phyloP scores from a whole-genome alignment of 139 green algal species.

The Tetratostichococcus sp. region DNA sequence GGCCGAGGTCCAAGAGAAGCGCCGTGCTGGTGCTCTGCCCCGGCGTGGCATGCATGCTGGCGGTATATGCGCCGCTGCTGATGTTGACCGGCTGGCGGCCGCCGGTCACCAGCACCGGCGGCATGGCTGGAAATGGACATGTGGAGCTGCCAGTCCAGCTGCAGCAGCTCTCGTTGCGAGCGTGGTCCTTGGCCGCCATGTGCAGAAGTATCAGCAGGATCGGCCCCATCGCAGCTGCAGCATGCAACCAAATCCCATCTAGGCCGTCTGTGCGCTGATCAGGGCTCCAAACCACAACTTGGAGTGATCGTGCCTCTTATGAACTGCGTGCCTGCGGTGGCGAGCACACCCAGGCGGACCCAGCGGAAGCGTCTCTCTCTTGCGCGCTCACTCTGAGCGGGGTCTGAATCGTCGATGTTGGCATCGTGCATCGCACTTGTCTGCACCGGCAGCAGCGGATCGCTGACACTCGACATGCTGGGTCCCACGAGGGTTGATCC shows the following conservation, averaged over 20 bases:
- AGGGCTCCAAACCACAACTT: too few relatives aligned
- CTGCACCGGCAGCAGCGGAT: not conserved
- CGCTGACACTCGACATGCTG: not conserved
- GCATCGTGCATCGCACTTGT: not conserved
- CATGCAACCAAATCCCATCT: too few relatives aligned
- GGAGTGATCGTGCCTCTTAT: too few relatives aligned
- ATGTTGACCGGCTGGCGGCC: not conserved
- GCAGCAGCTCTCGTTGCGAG: too few relatives aligned
- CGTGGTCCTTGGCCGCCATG: too few relatives aligned
- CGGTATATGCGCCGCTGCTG: not conserved
- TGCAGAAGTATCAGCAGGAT: not conserved
- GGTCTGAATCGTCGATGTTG: not conserved
- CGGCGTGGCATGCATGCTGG: too few relatives aligned
- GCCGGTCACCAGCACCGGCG: not conserved
- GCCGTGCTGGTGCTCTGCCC: not conserved
- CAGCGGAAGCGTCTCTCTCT: not conserved
- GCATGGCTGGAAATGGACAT: not conserved
- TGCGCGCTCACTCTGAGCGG: not conserved
- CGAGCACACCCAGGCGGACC: not conserved
- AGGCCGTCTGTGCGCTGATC: too few relatives aligned
- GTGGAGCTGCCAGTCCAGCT: not conserved
- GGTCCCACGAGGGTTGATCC: too few relatives aligned
- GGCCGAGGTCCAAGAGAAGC: not conserved
- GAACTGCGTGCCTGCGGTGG: not conserved
- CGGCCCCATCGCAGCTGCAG: not conserved